phyloP scores from a whole-genome alignment of 257 asterid genomes.

The Nicotiana undulata region DNA sequence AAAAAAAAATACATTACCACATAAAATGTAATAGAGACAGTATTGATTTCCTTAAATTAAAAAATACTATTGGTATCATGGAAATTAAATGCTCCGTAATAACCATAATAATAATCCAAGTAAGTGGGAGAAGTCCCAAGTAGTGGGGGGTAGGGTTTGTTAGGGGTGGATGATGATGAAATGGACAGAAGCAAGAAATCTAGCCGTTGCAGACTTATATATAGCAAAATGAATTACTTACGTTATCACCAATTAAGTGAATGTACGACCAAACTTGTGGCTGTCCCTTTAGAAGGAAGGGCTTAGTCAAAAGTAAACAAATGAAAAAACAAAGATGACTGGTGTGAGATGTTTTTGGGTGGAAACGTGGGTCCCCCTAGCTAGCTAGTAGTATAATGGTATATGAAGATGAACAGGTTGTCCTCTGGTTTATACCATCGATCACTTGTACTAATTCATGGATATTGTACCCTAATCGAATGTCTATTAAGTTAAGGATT shows the following conservation, averaged over 20 bases:
- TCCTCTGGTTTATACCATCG: neutral
- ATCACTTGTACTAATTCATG: neutral
- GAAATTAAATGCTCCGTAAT: neutral
- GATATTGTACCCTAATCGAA: too few species aligned
- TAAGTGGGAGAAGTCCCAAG: neutral
- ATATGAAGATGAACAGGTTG: neutral
- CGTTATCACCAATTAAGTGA: too few species aligned
- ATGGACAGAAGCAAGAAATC: constrained; percentile 18
- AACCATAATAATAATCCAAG: neutral
- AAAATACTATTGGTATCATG: neutral
- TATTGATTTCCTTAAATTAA: neutral
- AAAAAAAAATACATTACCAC: too few species aligned
- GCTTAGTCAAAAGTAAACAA: constrained; percentile 1
- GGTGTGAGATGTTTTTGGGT: neutral
- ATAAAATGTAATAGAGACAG: too few species aligned
- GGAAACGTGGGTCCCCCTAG: neutral
- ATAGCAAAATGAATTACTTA: neutral
- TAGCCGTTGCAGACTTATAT: constrained; percentile 31
- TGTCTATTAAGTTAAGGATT: too few species aligned
- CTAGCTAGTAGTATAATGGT: neutral
- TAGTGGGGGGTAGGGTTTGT: neutral
- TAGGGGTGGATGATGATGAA: neutral
- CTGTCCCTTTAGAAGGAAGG: neutral
- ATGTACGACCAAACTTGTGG: constrained; percentile 3
- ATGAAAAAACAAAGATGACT: neutral